Percentiles rank a stretch among this genome's conserved stretches.
These are phyloP conservation scores for Ottelia alismoides DNA, from an alignment of 106 monocot genomes.

Conservation along the genomic window DNA sequence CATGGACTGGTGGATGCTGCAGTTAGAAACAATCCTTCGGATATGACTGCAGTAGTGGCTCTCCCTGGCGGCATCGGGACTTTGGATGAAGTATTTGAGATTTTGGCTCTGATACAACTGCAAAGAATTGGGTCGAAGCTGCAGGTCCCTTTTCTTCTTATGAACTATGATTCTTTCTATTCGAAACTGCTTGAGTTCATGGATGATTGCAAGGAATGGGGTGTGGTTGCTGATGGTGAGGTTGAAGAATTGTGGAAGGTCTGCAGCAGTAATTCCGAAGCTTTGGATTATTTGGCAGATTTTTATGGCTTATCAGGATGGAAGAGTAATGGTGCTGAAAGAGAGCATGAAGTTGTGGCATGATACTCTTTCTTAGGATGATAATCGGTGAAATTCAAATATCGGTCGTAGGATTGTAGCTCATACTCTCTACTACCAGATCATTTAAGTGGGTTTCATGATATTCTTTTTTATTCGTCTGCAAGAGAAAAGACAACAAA, in stretches of 20 bases:
- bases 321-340: conserved; percentile 1
- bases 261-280: conserved; percentile 57
- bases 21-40: conserved; percentile 41
- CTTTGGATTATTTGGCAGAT: conserved; percentile 64
- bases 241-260: conserved; percentile 69
- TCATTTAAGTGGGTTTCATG: too few species aligned
- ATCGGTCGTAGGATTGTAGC: too few species aligned
- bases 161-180: conserved; percentile 89
- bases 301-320: conserved; percentile 36
- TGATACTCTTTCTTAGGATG: not conserved
- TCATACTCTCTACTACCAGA: too few species aligned
- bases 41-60: conserved; percentile 72
- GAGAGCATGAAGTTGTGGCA: not conserved
- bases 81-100: conserved; percentile 86
- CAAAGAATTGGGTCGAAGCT: conserved; percentile 67
- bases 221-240: conserved; percentile 54
- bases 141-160: conserved; percentile 73
- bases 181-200: conserved; percentile 74
- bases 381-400: too few species aligned
- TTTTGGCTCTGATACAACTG: conserved; percentile 72
- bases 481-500: too few species aligned
- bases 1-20: conserved; percentile 87
- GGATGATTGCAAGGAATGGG: conserved; percentile 64
- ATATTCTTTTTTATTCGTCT: too few species aligned
- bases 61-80: conserved; percentile 91